phyloP scores from a whole-genome alignment of 148 eudicot genomes.

The Hydrangea macrophylla region DNA sequence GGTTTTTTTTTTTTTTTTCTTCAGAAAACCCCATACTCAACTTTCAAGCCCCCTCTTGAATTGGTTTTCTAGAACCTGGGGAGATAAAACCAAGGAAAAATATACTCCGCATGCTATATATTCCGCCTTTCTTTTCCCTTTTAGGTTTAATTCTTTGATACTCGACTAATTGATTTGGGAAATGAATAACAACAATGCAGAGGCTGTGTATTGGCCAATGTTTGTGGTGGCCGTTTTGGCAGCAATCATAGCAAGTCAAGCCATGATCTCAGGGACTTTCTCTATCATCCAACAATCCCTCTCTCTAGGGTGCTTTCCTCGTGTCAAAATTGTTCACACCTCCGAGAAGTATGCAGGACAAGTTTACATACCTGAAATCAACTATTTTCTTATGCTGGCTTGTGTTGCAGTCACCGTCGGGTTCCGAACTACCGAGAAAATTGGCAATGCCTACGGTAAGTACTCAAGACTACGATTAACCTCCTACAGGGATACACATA shows the following conservation, averaged over 20 bases:
- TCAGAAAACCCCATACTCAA: no score
- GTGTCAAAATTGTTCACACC: constrained; percentile 43
- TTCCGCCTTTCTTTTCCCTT: no score
- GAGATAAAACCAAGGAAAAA: no score
- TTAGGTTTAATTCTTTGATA: no score
- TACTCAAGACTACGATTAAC: no score
- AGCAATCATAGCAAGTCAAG: constrained; percentile 46
- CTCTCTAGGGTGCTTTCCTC: constrained; percentile 46
- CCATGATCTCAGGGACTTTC: constrained; percentile 44
- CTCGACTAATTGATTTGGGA: no score
- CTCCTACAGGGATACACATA: no score
- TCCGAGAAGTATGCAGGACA: constrained; percentile 43
- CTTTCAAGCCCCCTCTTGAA: no score
- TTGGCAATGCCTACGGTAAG: constrained; percentile 48
- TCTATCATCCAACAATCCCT: constrained; percentile 45
- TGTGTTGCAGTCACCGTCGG: constrained; percentile 33
- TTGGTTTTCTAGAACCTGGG: no score
- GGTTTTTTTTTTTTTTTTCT: no score
- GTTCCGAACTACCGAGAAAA: constrained; percentile 26
- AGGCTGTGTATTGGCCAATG: constrained; percentile 53
- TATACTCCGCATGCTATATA: no score
- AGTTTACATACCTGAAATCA: constrained; percentile 44
- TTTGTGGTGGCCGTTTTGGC: constrained; percentile 38
- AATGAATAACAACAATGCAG: no score
- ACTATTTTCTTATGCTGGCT: constrained; percentile 37